These are phyloP conservation scores for Taphrina flavorubra DNA, from an alignment of 1,139 yeast species.

Conservation along the genomic window DNA sequence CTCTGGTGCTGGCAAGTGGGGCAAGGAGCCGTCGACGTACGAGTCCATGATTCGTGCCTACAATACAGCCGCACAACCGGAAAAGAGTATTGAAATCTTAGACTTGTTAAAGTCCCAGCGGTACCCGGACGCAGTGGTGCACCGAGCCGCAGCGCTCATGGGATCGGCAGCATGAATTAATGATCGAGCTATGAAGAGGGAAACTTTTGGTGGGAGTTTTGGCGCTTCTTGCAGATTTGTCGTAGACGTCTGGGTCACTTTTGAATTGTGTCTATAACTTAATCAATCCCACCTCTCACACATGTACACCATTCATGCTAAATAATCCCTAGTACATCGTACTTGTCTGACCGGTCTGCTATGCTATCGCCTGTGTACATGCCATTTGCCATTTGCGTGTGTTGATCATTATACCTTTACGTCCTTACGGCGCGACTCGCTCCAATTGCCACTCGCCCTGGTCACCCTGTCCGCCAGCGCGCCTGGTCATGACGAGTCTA, in stretches of 20 bases:
- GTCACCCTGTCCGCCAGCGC: not conserved
- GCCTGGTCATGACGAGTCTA: slow-evolving; percentile 41
- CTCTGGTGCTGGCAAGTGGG: slow-evolving; percentile 47
- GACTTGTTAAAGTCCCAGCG: slow-evolving; percentile 48
- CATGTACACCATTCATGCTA: not conserved
- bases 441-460: slow-evolving; percentile 10
- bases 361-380: too few species aligned
- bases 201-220: slow-evolving; percentile 7
- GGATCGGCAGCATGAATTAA: slow-evolving; percentile 7
- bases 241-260: not conserved
- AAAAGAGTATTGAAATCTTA: slow-evolving; percentile 49
- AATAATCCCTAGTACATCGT: too few species aligned
- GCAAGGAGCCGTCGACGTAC: slow-evolving; percentile 52
- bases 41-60: slow-evolving; percentile 53
- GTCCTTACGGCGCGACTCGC: slow-evolving; percentile 7
- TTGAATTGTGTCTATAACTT: not conserved
- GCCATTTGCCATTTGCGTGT: not conserved
- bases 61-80: slow-evolving; percentile 48
- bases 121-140: slow-evolving; percentile 51
- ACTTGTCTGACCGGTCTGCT: too few species aligned
- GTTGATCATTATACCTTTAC: not conserved
- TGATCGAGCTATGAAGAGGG: not conserved
- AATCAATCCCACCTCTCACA: slow-evolving; percentile 20
- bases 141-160: slow-evolving; percentile 40
- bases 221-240: slow-evolving; percentile 8